phyloP scores from a whole-genome alignment of 495 filamentous ascomycete species.

The Neurospora discreta region DNA sequence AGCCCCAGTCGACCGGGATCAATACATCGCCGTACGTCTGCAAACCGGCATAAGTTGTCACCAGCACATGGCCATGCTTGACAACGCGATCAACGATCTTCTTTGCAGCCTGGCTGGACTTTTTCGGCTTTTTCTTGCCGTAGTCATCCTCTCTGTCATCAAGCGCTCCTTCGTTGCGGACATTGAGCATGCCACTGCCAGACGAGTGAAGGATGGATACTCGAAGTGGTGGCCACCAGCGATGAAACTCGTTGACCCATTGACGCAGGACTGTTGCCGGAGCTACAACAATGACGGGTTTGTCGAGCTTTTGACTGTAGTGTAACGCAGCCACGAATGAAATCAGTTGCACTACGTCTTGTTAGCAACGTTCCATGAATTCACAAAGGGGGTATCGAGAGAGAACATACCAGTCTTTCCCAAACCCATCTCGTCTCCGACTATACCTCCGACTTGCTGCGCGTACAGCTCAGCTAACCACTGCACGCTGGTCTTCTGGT shows the following conservation, averaged over 20 bases:
- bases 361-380: background rate
- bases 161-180: constrained; percentile 54
- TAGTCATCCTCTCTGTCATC: constrained; percentile 52
- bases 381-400: background rate
- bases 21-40: constrained; percentile 74
- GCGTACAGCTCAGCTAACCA: constrained; percentile 93
- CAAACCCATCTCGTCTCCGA: constrained; percentile 96
- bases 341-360: constrained; percentile 58
- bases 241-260: constrained; percentile 97
- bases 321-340: constrained; percentile 84
- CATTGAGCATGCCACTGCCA: constrained; percentile 88
- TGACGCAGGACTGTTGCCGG: constrained; percentile 91
- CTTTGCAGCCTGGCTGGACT: constrained; percentile 50
- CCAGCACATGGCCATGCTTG: constrained; percentile 80
- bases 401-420: constrained; percentile 57
- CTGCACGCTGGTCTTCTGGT: constrained; percentile 89
- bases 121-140: constrained; percentile 27
- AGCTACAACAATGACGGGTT: constrained; percentile 79
- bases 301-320: constrained; percentile 71
- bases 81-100: constrained; percentile 73
- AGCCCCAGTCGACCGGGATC: constrained; percentile 76
- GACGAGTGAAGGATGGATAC: constrained; percentile 93
- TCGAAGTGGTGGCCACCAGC: constrained; percentile 92
- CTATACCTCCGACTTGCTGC: constrained; percentile 82
- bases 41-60: constrained; percentile 90